These are phyloP conservation scores for Penicillium bialowiezense DNA, from an alignment of 495 filamentous ascomycete genomes.

Conservation along the genomic window DNA sequence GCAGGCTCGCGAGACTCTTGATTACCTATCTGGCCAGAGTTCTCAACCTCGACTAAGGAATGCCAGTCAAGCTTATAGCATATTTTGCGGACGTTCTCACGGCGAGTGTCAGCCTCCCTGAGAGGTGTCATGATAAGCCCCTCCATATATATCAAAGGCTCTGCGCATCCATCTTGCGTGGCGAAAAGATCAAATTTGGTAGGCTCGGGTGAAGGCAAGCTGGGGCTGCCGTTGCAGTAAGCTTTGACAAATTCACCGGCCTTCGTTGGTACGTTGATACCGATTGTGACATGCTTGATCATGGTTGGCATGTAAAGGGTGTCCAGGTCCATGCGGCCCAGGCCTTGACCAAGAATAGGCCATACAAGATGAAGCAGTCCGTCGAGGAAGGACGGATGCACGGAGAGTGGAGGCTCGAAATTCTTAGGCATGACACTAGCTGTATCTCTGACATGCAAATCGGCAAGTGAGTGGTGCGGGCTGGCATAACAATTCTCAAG, in stretches of 20 bases:
- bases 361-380: conserved; percentile 29
- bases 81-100: conserved; percentile 16
- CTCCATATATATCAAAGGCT: conserved; percentile 29
- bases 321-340: conserved; percentile 35
- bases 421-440: conserved; percentile 24
- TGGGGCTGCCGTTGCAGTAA: conserved; percentile 31
- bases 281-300: conserved; percentile 31
- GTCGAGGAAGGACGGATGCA: conserved; percentile 29
- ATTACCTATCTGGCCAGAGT: not conserved
- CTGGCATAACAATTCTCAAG: conserved; percentile 23
- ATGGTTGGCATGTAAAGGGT: conserved; percentile 43
- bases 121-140: conserved; percentile 35
- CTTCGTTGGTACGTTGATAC: conserved; percentile 16
- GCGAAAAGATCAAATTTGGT: conserved; percentile 36
- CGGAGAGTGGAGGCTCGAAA: conserved; percentile 22
- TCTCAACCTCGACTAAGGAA: conserved; percentile 13
- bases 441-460: conserved; percentile 26
- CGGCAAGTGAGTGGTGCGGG: conserved; percentile 15
- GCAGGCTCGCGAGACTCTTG: conserved; percentile 5
- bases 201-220: conserved; percentile 22
- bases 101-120: conserved; percentile 14
- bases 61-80: conserved; percentile 39
- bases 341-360: conserved; percentile 41
- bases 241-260: conserved; percentile 28
- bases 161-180: conserved; percentile 15